Evolutionary conservation across 805 yeast genomes (phyloP).

Genomic region (Groenewaldozyma tartarivorans): DNA sequence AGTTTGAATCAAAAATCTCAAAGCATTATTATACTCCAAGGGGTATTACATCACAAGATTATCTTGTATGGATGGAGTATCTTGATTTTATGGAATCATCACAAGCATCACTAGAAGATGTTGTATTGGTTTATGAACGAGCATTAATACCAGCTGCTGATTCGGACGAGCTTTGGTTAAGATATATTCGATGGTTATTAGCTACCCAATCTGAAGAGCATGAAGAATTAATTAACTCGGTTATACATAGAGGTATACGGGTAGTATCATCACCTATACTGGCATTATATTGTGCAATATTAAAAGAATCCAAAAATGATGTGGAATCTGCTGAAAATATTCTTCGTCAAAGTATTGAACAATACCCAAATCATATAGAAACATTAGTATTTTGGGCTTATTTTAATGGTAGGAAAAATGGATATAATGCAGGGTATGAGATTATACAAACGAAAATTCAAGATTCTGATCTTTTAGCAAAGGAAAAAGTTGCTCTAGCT

Average conservation of each 20-base stretch:
- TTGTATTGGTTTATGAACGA: slow-evolving; percentile 55
- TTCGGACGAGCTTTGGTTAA: slow-evolving; percentile 56
- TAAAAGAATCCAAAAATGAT: slow-evolving; percentile 22
- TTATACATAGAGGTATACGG: not conserved
- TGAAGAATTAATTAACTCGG: not conserved
- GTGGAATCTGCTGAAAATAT: slow-evolving; percentile 21
- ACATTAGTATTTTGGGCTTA: slow-evolving; percentile 17
- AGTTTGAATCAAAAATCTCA: slow-evolving; percentile 54
- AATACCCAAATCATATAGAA: slow-evolving; percentile 24
- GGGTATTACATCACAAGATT: slow-evolving; percentile 35
- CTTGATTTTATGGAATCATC: slow-evolving; percentile 41
- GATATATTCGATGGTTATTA: slow-evolving; percentile 48
- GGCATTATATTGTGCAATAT: slow-evolving; percentile 23
- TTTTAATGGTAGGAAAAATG: not conserved
- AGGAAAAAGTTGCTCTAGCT: slow-evolving; percentile 4
- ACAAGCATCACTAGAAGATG: slow-evolving; percentile 19
- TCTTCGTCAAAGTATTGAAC: slow-evolving; percentile 18
- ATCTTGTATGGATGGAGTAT: slow-evolving; percentile 53
- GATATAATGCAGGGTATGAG: slow-evolving; percentile 3
- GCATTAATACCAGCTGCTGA: slow-evolving; percentile 46
- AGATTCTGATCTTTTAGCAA: slow-evolving; percentile 6
- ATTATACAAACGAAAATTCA: slow-evolving; percentile 16
- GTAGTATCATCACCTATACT: not conserved
- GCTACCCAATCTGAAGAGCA: slow-evolving; percentile 22
- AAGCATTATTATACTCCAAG: slow-evolving; percentile 47